Conservation (phyloP, 1,284 basidiomycete species). For the Blastosporella zonata region DNA sequence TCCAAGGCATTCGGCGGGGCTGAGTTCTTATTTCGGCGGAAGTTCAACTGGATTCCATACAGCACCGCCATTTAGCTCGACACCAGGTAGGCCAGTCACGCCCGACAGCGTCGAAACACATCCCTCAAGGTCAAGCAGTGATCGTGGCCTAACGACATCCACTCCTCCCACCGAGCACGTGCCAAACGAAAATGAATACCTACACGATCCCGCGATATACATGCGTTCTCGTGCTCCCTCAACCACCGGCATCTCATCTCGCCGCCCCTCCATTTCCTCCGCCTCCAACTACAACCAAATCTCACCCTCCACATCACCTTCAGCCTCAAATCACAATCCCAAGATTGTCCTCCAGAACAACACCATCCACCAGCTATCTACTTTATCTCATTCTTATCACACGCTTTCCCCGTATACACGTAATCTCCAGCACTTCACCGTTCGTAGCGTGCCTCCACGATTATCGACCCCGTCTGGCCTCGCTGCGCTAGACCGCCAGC, state of each 20-base stretch:
- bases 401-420: slow-evolving; percentile 90
- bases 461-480: slow-evolving; percentile 20
- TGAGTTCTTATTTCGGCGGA: slow-evolving; percentile 33
- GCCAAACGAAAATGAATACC: slow-evolving; percentile 18
- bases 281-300: slow-evolving; percentile 16
- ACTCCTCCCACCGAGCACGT: slow-evolving; percentile 29
- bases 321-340: slow-evolving; percentile 37
- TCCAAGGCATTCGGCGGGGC: slow-evolving; percentile 17
- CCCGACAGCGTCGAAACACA: slow-evolving; percentile 44
- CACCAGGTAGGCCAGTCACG: slow-evolving; percentile 29
- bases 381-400: slow-evolving; percentile 83
- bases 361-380: slow-evolving; percentile 78
- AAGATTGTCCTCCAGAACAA: slow-evolving; percentile 77
- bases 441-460: slow-evolving; percentile 76
- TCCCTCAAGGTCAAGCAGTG: slow-evolving; percentile 36
- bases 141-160: slow-evolving; percentile 27
- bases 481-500: slow-evolving; percentile 40
- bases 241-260: slow-evolving; percentile 13
- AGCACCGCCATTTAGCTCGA: slow-evolving; percentile 13
- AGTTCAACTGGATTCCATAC: slow-evolving; percentile 12
- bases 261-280: slow-evolving; percentile 20
- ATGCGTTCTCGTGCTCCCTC: slow-evolving; percentile 30
- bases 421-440: slow-evolving; percentile 85
- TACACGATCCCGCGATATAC: slow-evolving; percentile 23
- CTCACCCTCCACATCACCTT: slow-evolving; percentile 21